These are phyloP conservation scores for Blastosporella zonata DNA, from an alignment of 1,284 basidiomycete species.

Conservation along the genomic window DNA sequence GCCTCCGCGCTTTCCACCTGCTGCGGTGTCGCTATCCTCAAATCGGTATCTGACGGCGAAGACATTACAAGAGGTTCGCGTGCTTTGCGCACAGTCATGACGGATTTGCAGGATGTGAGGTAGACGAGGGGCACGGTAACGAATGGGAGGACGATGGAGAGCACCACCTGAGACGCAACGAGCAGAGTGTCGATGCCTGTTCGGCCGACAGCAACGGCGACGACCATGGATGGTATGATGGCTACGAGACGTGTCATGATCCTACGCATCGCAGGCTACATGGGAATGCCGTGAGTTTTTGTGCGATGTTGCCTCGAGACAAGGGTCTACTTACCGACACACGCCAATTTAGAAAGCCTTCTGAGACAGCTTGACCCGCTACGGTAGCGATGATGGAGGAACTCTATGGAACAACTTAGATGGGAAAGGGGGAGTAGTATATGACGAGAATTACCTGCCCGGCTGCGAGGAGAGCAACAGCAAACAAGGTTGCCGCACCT, in stretches of 20 bases:
- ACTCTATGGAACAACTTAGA: constrained; percentile 46
- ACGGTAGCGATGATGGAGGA: constrained; percentile 92
- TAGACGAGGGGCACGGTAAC: constrained; percentile 79
- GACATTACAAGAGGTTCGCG: constrained; percentile 5
- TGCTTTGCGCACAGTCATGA: constrained; percentile 55
- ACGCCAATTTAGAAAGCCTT: constrained; percentile 92
- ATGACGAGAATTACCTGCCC: constrained; percentile 50
- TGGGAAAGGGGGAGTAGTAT: too few species aligned
- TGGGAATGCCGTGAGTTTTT: constrained; percentile 3
- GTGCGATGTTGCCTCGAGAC: not conserved
- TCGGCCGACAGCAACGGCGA: constrained; percentile 76
- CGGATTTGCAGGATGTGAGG: constrained; percentile 63
- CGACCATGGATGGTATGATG: constrained; percentile 82
- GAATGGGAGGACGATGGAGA: constrained; percentile 89
- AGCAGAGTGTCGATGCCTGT: constrained; percentile 80
- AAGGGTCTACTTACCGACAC: constrained; percentile 59
- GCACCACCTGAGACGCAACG: constrained; percentile 84
- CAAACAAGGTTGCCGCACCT: constrained; percentile 82
- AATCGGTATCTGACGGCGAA: not conserved
- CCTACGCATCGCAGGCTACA: constrained; percentile 75
- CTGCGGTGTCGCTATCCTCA: not conserved
- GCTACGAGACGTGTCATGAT: constrained; percentile 83
- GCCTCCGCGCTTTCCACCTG: constrained; percentile 16
- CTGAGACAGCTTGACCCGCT: constrained; percentile 89
- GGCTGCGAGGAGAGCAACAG: constrained; percentile 79